Conservation (phyloP, 306 rosid species). For the Elaeagnus macrophylla region DNA sequence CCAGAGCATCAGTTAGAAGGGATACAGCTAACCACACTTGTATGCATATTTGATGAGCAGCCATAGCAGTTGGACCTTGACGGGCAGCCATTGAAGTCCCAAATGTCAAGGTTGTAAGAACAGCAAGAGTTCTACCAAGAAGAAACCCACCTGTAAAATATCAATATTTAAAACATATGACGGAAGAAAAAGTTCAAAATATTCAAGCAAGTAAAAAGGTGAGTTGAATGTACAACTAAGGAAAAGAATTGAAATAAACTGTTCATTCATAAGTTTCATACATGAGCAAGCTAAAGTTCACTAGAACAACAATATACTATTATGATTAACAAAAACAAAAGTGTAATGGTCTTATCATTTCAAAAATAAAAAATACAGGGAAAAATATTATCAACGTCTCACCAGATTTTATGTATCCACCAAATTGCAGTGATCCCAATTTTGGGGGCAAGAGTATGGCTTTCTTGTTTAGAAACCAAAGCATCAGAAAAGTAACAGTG, state of each 20-base stretch:
- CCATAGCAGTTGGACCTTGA: constrained; percentile 96
- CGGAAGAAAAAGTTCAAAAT: no score
- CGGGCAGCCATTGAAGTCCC: constrained; percentile 97
- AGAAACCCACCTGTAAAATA: constrained; percentile 74
- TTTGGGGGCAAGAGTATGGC: constrained; percentile 77
- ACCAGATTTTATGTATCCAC: constrained; percentile 81
- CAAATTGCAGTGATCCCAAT: constrained; percentile 76
- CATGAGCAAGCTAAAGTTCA: not conserved
- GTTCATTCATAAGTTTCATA: not conserved
- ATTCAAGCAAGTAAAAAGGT: not conserved
- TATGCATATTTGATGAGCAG: constrained; percentile 96
- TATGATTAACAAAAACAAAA: not conserved
- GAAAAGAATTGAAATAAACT: constrained; percentile 1
- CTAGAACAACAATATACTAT: not conserved
- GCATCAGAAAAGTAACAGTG: constrained; percentile 62
- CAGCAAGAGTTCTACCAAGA: constrained; percentile 89
- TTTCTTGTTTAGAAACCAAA: constrained; percentile 67
- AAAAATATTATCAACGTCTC: constrained; percentile 3
- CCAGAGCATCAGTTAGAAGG: constrained; percentile 84
- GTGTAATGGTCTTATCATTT: not conserved
- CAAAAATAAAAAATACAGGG: not conserved
- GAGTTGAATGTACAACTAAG: not conserved
- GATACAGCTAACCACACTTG: constrained; percentile 99
- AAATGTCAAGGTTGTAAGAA: constrained; percentile 70
- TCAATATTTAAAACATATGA: constrained; percentile 12